phyloP scores from a whole-genome alignment of 2,329 filamentous ascomycete genomes.

The Beauveria bassiana region DNA sequence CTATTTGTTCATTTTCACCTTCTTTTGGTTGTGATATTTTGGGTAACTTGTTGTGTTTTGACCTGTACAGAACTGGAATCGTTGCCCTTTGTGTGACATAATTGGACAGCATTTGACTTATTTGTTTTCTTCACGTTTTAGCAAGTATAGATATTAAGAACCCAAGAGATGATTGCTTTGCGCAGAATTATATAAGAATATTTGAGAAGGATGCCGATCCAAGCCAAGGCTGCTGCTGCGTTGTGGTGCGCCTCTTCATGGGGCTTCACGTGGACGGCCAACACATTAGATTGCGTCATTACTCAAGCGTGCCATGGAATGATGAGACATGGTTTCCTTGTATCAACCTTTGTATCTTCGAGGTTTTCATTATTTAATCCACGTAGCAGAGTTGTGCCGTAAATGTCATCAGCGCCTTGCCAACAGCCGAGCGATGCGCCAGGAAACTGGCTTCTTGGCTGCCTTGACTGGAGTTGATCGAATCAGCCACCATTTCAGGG shows the following conservation, averaged over 20 bases:
- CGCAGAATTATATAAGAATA: neutral
- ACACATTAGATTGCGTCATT: slow-evolving; percentile 7
- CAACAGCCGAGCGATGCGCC: too few species aligned
- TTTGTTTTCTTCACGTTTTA: neutral
- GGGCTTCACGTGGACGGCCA: slow-evolving; percentile 6
- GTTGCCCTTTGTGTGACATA: neutral
- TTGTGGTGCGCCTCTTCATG: neutral
- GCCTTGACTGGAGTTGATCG: neutral
- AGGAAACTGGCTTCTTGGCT: neutral
- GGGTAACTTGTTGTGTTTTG: neutral
- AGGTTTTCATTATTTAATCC: neutral
- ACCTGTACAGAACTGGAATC: neutral
- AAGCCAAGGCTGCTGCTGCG: neutral
- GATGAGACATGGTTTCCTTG: neutral
- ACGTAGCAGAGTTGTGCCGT: neutral
- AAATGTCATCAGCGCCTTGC: too few species aligned
- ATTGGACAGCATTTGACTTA: neutral
- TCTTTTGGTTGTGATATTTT: neutral
- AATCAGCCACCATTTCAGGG: neutral
- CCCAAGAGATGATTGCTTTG: neutral
- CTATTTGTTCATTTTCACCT: neutral
- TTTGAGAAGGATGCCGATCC: neutral
- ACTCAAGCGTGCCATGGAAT: neutral
- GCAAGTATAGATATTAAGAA: neutral
- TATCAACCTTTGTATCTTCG: neutral